phyloP scores from a whole-genome alignment of 2,329 filamentous ascomycete species.

The Alternaria triticimaculans region DNA sequence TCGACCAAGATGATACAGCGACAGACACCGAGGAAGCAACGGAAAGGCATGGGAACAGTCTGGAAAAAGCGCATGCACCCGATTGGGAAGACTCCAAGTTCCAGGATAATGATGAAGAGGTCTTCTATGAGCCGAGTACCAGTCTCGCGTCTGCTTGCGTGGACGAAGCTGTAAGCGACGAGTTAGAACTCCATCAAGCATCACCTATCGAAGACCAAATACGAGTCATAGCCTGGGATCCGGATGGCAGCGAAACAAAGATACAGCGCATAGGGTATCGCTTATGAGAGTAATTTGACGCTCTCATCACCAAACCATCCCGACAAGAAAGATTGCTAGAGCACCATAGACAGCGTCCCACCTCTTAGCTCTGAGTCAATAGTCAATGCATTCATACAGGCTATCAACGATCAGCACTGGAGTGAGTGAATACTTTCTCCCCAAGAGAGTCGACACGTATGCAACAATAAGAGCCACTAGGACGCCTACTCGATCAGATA shows the following conservation, averaged over 20 bases:
- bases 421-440: background rate
- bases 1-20: background rate
- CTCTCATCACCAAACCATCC: no score
- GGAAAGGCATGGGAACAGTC: no score
- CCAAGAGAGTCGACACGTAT: no score
- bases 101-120: accelerated
- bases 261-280: background rate
- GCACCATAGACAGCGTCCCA: background rate
- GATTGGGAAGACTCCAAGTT: background rate
- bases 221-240: no score
- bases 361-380: background rate
- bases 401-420: background rate
- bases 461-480: no score
- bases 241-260: background rate
- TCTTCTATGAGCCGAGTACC: background rate
- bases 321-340: background rate
- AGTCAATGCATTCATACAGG: accelerated
- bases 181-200: background rate
- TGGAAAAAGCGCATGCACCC: background rate
- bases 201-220: background rate
- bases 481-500: no score
- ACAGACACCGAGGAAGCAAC: background rate
- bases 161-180: background rate
- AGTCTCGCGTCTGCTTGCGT: background rate
- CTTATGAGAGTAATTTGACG: no score